Evolutionary conservation across 768 basidiomycete genomes (phyloP).

Genomic region (Mycena chlorophos): DNA sequence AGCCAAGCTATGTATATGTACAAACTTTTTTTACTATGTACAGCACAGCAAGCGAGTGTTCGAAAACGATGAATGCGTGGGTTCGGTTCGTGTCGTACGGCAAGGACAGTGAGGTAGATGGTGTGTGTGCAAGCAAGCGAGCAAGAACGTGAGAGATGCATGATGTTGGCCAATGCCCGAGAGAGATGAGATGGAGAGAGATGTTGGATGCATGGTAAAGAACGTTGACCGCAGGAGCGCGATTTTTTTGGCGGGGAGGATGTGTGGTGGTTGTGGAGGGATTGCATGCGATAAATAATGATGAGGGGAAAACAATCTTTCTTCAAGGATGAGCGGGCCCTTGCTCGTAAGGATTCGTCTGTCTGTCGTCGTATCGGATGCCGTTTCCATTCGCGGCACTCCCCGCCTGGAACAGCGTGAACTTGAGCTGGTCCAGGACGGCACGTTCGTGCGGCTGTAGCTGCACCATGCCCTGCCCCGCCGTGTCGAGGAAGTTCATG

Average conservation of each 20-base stretch:
- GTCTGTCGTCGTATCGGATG: slow-evolving; percentile 9
- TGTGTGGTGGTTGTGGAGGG: not conserved
- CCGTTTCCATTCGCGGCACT: too few relatives aligned
- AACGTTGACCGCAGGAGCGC: slow-evolving; percentile 3
- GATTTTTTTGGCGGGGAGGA: slow-evolving; percentile 16
- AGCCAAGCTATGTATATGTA: not conserved
- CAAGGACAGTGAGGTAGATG: slow-evolving; percentile 1
- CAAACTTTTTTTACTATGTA: slow-evolving; percentile 13
- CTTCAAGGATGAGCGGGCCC: not conserved
- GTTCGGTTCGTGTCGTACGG: slow-evolving; percentile 6
- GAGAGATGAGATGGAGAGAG: slow-evolving; percentile 6
- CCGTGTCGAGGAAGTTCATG: slow-evolving; percentile 50
- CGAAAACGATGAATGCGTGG: not conserved
- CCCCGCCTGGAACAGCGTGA: slow-evolving; percentile 49
- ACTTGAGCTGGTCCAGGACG: slow-evolving; percentile 49
- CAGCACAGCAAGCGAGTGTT: slow-evolving; percentile 6
- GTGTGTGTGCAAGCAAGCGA: not conserved
- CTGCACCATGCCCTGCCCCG: slow-evolving; percentile 30
- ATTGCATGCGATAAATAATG: slow-evolving; percentile 2
- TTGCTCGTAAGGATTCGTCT: slow-evolving; percentile 7
- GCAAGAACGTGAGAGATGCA: slow-evolving; percentile 3
- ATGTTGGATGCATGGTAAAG: slow-evolving; percentile 21
- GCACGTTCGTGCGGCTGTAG: slow-evolving; percentile 35
- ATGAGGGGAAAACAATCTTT: not conserved
- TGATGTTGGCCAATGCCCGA: not conserved